Percentiles rank a stretch among this genome's conserved stretches.
Evolutionary conservation across 768 basidiomycete genomes (phyloP).

Genomic region (Boletus barrowsii): DNA sequence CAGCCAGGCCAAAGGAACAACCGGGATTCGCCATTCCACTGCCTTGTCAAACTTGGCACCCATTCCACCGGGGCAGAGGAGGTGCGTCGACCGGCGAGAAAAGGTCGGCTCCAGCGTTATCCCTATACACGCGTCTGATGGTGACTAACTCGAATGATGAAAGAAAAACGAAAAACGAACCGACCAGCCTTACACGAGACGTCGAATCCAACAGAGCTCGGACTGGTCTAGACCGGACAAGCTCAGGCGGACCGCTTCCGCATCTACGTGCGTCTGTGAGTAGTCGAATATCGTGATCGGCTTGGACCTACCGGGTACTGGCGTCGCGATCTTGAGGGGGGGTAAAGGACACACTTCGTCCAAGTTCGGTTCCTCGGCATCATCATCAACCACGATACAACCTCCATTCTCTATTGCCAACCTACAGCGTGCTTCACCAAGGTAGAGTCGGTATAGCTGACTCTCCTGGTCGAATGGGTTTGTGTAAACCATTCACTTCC

Average conservation of each 20-base stretch:
- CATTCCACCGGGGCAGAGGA: conserved; percentile 67
- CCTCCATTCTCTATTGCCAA: conserved; percentile 65
- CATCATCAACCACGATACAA: conserved; percentile 39
- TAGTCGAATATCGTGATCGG: not conserved
- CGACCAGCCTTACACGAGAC: conserved; percentile 19
- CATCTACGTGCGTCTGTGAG: conserved; percentile 37
- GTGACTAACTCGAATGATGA: not conserved
- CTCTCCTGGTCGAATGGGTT: not conserved
- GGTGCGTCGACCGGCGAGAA: conserved; percentile 69
- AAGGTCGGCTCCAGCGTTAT: conserved; percentile 55
- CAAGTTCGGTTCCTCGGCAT: conserved; percentile 53
- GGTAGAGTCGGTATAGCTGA: conserved; percentile 31
- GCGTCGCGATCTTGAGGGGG: conserved; percentile 60
- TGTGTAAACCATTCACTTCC: conserved; percentile 13
- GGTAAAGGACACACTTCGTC: conserved; percentile 69
- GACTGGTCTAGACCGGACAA: conserved; percentile 75
- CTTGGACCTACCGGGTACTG: conserved; percentile 50
- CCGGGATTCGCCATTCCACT: conserved; percentile 70
- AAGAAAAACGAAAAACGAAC: conserved; percentile 7
- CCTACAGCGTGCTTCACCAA: conserved; percentile 65
- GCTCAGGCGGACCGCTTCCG: conserved; percentile 57
- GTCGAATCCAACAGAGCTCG: conserved; percentile 59
- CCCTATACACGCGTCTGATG: conserved; percentile 35
- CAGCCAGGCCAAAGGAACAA: conserved; percentile 74
- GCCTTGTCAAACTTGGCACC: conserved; percentile 82